Evolutionary conservation across 345 rosid species (phyloP).

Genomic region (Eucalyptus microcorys): DNA sequence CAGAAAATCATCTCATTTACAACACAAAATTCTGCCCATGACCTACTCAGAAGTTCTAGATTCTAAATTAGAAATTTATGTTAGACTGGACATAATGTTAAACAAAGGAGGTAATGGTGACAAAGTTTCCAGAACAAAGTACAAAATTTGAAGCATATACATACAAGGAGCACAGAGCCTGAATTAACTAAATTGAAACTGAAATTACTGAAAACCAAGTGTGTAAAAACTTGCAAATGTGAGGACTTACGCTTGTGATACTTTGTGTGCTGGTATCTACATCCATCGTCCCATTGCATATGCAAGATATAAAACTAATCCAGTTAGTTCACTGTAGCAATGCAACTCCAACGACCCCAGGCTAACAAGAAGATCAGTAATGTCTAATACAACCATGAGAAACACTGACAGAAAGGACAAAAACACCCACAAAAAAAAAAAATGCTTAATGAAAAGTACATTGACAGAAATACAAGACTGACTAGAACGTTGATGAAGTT

Average conservation of each 20-base stretch:
- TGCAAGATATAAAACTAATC: constrained; percentile 31
- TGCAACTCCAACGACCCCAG: neutral
- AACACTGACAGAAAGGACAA: neutral
- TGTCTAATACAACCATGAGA: neutral
- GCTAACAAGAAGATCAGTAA: neutral
- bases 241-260: constrained; percentile 92
- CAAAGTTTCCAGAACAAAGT: neutral
- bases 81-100: neutral
- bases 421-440: neutral
- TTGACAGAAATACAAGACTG: neutral
- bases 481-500: neutral
- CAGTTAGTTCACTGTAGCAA: neutral
- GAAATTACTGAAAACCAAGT: neutral
- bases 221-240: neutral
- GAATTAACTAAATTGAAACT: neutral
- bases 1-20: neutral
- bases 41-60: neutral
- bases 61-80: neutral
- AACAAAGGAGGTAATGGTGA: neutral
- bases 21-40: neutral
- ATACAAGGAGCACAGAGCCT: neutral
- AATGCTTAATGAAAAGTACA: neutral
- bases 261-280: constrained; percentile 99
- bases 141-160: neutral
- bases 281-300: constrained; percentile 17